These are phyloP conservation scores for Anacardium occidentale DNA, from an alignment of 345 rosid genomes.

Conservation along the genomic window DNA sequence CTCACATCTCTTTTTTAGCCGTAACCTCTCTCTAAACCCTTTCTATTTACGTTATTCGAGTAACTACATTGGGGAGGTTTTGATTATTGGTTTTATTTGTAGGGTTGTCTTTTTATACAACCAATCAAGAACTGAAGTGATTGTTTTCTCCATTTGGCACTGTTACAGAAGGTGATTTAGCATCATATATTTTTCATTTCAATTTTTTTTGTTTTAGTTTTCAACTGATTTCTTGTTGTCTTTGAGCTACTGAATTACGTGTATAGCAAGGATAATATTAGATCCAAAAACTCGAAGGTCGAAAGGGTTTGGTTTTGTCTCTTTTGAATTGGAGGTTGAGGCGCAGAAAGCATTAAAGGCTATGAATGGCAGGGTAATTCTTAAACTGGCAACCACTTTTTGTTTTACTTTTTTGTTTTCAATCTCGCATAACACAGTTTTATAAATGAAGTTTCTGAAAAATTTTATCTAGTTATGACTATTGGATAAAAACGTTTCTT, in stretches of 20 bases:
- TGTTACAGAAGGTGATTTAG: constrained; percentile 35
- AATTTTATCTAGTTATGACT: background rate
- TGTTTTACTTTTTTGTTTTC: no score
- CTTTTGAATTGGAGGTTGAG: constrained; percentile 50
- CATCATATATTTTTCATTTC: background rate
- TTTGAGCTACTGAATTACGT: background rate
- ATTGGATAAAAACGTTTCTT: background rate
- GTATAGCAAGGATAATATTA: constrained; percentile 47
- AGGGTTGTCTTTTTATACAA: constrained; percentile 45
- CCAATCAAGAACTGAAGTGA: constrained; percentile 26
- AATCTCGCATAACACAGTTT: no score
- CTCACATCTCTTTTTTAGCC: constrained; percentile 54
- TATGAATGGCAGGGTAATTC: constrained; percentile 60
- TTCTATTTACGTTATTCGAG: background rate
- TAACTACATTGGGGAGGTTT: background rate
- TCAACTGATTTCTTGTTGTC: background rate
- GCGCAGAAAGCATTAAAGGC: constrained; percentile 60
- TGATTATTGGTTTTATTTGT: background rate
- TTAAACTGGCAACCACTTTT: background rate
- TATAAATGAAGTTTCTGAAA: background rate
- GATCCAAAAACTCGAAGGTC: constrained; percentile 58
- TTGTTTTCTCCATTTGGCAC: constrained; percentile 47
- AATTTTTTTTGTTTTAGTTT: background rate
- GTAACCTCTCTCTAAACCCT: constrained; percentile 21
- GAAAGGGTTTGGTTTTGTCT: constrained; percentile 72